Percentiles rank a stretch among this genome's conserved stretches.
Evolutionary conservation across 2,329 filamentous ascomycete species (phyloP).

Genomic region (Colletotrichum cordylinicola): DNA sequence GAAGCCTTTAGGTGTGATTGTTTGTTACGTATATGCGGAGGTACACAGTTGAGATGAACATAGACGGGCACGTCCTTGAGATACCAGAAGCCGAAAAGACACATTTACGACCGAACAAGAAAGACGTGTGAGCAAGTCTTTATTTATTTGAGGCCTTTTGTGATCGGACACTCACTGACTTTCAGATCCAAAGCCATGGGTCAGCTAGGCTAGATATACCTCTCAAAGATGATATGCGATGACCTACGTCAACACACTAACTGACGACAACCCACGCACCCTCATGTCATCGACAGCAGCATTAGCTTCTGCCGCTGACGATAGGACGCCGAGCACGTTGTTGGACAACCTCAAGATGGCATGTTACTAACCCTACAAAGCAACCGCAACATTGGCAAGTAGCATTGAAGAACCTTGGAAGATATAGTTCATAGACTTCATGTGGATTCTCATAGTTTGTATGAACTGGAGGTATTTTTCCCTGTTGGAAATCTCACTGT

Average conservation of each 20-base stretch:
- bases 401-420: not conserved
- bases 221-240: not conserved
- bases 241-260: not conserved
- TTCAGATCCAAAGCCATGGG: not conserved
- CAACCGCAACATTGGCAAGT: not conserved
- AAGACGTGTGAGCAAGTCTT: not conserved
- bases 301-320: not conserved
- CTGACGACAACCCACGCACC: not conserved
- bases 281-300: not conserved
- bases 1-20: not conserved
- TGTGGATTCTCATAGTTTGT: not conserved
- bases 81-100: not conserved
- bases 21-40: not conserved
- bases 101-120: not conserved
- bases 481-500: not conserved
- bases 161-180: not conserved
- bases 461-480: not conserved
- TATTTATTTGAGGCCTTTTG: not conserved
- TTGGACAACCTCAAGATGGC: not conserved
- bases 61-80: not conserved
- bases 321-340: not conserved
- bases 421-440: not conserved
- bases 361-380: not conserved
- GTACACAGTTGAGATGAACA: not conserved
- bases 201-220: not conserved